Evolutionary conservation across 306 rosid species (phyloP), one percentile per base, ranked within the genome.

Genomic region (Lagenaria siceraria): DNA sequence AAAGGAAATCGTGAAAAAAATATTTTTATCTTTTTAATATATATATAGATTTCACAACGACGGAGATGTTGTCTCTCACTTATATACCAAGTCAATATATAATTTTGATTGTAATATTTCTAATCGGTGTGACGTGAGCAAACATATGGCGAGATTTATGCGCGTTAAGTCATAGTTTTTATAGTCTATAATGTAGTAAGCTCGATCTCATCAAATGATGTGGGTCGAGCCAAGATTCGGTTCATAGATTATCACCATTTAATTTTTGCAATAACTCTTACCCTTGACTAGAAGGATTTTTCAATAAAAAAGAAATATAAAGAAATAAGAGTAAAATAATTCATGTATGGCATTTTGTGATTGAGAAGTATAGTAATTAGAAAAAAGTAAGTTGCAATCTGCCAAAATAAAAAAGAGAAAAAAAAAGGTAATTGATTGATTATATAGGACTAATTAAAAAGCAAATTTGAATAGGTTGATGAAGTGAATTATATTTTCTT

Each of bases 361-460:
- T 64, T 33, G 22, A 63, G 24, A 63, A 33, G 24, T 11, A 68
- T 19, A 38, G 7, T 68, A 40, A 42, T n/a, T 66, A 42, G 33
- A 42, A 40, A 68, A 13, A 40, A 64, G 71, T 35, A n/a, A n/a
- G 53, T 17, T 66, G 74, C 74, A 66, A 66, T 66, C 74, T 66
- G 17, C 74, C 74, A 66, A 66, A 66, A 36, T 10, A 5, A 66
- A n/a, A 66, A 18, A 66, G 7, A 66, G 3, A 11, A 13, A 13
- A 36, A 65, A 65, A 8, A 40, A n/a, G 51, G 17, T 9, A 38
- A 65, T 38, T 65, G 73, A 66, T 66, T 66, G 33, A 21, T 66
- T n/a, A 36, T 21, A 36, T 38, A 36, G 31, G 4, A 66, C 18
- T n/a, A n/a, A n/a, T 40, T 22, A 38, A 68, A 65, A 68, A n/a